phyloP scores from a whole-genome alignment of 495 filamentous ascomycete species.

The Hypoxylon lienhwacheense region DNA sequence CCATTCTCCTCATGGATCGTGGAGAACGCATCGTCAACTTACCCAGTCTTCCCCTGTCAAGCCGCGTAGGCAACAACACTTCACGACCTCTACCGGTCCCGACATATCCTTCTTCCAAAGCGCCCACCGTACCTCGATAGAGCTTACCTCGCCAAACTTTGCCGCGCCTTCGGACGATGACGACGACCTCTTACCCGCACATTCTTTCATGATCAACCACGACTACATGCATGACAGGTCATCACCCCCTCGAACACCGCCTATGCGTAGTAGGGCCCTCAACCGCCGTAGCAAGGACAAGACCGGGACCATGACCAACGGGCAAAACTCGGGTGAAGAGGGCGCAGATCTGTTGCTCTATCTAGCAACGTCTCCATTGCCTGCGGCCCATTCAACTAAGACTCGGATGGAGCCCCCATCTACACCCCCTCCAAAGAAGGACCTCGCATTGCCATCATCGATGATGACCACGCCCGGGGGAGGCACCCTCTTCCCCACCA shows the following conservation, averaged over 20 bases:
- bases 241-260: conserved; percentile 82
- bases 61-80: conserved; percentile 63
- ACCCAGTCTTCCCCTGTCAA: conserved; percentile 83
- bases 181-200: conserved; percentile 72
- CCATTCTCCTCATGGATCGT: conserved; percentile 60
- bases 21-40: conserved; percentile 73
- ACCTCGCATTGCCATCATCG: conserved; percentile 74
- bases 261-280: conserved; percentile 58
- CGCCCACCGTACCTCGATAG: conserved; percentile 59
- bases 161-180: conserved; percentile 73
- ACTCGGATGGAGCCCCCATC: conserved; percentile 70
- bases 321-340: conserved; percentile 64
- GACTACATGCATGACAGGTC: conserved; percentile 51
- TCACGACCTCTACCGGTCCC: conserved; percentile 61
- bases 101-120: conserved; percentile 71
- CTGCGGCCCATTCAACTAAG: conserved; percentile 55
- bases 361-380: conserved; percentile 89
- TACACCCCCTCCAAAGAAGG: conserved; percentile 79
- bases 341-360: conserved; percentile 90
- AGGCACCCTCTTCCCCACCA: conserved; percentile 60
- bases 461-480: conserved; percentile 87
- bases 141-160: conserved; percentile 65
- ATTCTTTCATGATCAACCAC: conserved; percentile 63
- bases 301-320: conserved; percentile 33
- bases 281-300: conserved; percentile 47